phyloP scores from a whole-genome alignment of 1,139 yeast species.

The Pichia sp. region DNA sequence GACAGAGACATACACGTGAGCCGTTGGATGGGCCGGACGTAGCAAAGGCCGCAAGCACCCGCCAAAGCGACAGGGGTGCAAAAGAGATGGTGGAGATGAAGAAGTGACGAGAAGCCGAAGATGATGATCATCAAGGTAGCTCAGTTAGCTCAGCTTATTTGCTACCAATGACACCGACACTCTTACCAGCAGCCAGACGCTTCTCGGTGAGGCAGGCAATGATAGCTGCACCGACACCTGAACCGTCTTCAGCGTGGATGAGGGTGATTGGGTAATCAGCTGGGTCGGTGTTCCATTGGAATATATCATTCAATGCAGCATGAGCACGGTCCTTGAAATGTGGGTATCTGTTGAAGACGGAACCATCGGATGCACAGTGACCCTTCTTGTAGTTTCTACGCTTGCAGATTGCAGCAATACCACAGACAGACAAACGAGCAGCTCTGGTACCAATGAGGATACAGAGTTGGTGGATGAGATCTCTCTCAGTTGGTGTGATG shows the following conservation, averaged over 20 bases:
- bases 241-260: constrained; percentile 94
- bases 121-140: too few relatives aligned
- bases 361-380: constrained; percentile 96
- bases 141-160: too few relatives aligned
- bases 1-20: too few relatives aligned
- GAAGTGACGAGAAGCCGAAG: too few relatives aligned
- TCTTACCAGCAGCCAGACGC: constrained; percentile 62
- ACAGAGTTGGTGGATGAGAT: constrained; percentile 73
- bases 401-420: constrained; percentile 89
- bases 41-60: too few relatives aligned
- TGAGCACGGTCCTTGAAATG: constrained; percentile 87
- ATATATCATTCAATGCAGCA: constrained; percentile 79
- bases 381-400: constrained; percentile 71
- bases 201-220: constrained; percentile 89
- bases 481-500: constrained; percentile 74
- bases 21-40: too few relatives aligned
- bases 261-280: constrained; percentile 70
- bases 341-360: constrained; percentile 91
- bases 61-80: too few relatives aligned
- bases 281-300: constrained; percentile 61
- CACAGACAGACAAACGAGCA: constrained; percentile 89
- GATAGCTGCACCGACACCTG: constrained; percentile 97
- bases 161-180: constrained; percentile 64
- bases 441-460: constrained; percentile 89
- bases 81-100: too few relatives aligned